Base-by-base conservation (phyloP, 2,329 filamentous ascomycete species). In the Herpotrichia juniperi region DNA sequence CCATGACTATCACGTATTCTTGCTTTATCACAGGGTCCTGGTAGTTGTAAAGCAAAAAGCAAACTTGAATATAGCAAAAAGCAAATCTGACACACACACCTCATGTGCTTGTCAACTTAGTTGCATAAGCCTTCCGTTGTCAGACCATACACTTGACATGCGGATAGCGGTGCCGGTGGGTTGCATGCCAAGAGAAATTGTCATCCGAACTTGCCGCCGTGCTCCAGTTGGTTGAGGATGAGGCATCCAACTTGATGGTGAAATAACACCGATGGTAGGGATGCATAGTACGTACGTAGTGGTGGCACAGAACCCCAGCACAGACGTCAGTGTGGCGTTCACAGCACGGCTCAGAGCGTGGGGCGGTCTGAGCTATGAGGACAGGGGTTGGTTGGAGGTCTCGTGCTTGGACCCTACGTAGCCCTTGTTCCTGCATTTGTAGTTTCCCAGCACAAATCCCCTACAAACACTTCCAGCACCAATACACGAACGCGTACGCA, bases 101-200 rank as follows among this genome's bases (percentile, higher is more conserved):
- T 40, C 19, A 40, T n/a, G 37, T 25, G 21, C 37, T 16, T 14
- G 24, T 31, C 40, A 16, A 6, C 9, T 12, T 31, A 43, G 30
- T 25, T 43, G 10, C 40, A 9, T 19, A 42, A 25, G 39, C 11
- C 24, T n/a, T 22, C 8, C 7, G 12, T 25, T 17, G 17, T 19
- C 39, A 25, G 21, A 25, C 39, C 4, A 19, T 9, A 25, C 30
- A 37, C n/a, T 19, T 21, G 9, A 46, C 21, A 39, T n/a, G 31
- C 42, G 42, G 48, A 46, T 46, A 42, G 32, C 42, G 31, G 42
- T 46, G 32, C 42, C 42, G 42, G 39, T n/a, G 9, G 7, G 35
- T 17, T 42, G 22, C 39, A 42, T 43, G 40, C 25, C 24, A 30
- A 43, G 40, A n/a, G 34, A 22, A 37, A 10, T 21, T n/a, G 22